Percentiles rank a stretch among this genome's conserved stretches.
These are phyloP conservation scores for Mortierella sp. DNA, from an alignment of 371 early-diverging fungal species.

Conservation along the genomic window DNA sequence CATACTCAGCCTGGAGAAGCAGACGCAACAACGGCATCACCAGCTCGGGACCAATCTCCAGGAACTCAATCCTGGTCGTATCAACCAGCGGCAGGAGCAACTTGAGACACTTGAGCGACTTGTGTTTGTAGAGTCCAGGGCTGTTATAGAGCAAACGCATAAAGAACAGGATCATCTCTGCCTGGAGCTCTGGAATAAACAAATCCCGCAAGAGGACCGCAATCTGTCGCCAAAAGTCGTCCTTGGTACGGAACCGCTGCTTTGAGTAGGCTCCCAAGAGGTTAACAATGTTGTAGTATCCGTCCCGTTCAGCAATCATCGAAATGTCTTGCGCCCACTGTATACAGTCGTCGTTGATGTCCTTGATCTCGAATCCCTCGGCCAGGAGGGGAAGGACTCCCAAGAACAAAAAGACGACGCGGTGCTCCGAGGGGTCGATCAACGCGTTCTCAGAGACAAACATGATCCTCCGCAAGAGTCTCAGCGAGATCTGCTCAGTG, in stretches of 20 bases:
- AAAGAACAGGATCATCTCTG: constrained; percentile 73
- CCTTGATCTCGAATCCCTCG: constrained; percentile 71
- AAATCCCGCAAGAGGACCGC: constrained; percentile 71
- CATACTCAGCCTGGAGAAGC: constrained; percentile 72
- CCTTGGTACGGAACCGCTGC: constrained; percentile 75
- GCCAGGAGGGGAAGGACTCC: constrained; percentile 78
- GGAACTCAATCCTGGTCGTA: constrained; percentile 51
- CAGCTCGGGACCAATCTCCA: constrained; percentile 59
- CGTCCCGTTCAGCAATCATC: constrained; percentile 66
- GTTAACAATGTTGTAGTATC: constrained; percentile 65
- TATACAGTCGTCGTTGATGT: constrained; percentile 56
- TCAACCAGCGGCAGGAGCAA: constrained; percentile 72
- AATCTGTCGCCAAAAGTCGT: constrained; percentile 82
- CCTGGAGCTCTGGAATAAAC: constrained; percentile 75
- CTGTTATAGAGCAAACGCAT: constrained; percentile 77
- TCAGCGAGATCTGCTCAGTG: constrained; percentile 68
- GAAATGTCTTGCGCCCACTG: constrained; percentile 68
- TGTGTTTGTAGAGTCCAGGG: constrained; percentile 71
- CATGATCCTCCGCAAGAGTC: constrained; percentile 69
- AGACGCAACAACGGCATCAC: constrained; percentile 71
- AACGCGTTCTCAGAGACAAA: constrained; percentile 71
- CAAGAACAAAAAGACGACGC: constrained; percentile 76
- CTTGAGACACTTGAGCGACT: constrained; percentile 75
- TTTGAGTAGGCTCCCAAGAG: constrained; percentile 74
- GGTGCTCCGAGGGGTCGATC: constrained; percentile 73